Percentiles rank a stretch among this genome's conserved stretches.
Conservation (phyloP, 2,329 filamentous ascomycete genomes). For the Colletotrichum echinochloae region DNA sequence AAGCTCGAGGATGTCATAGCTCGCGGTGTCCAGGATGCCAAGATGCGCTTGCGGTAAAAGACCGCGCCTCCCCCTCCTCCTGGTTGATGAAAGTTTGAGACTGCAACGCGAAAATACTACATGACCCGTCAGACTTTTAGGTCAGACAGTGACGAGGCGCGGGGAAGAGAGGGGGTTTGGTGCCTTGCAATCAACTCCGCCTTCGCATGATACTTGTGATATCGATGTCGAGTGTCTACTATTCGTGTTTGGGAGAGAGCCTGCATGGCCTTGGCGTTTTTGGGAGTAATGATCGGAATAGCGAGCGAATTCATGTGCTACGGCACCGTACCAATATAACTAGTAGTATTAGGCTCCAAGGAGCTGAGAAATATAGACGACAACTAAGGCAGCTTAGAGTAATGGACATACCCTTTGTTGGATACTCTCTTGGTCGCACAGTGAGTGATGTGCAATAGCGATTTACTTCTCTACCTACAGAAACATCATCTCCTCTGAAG, state of each 20-base stretch:
- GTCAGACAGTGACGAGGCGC: constrained; percentile 26
- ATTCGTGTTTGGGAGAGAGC: constrained; percentile 28
- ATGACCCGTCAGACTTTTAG: constrained; percentile 13
- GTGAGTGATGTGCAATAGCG: not conserved
- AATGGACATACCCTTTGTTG: constrained; percentile 39
- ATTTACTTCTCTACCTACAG: not conserved
- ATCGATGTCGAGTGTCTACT: constrained; percentile 38
- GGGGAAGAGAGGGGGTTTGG: constrained; percentile 14
- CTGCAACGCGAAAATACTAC: constrained; percentile 1
- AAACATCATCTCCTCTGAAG: not conserved
- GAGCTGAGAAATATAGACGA: constrained; percentile 39
- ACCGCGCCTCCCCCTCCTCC: too few species aligned
- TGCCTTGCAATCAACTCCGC: constrained; percentile 32
- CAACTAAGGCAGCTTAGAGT: constrained; percentile 37
- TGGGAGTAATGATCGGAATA: constrained; percentile 36
- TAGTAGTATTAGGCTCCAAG: constrained; percentile 40
- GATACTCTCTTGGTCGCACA: not conserved
- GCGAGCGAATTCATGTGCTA: constrained; percentile 38
- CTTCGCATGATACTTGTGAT: constrained; percentile 37
- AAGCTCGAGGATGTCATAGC: constrained; percentile 84
- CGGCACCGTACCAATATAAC: constrained; percentile 37
- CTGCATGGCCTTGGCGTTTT: constrained; percentile 39
- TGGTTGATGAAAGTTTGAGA: not conserved
- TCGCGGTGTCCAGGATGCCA: constrained; percentile 80
- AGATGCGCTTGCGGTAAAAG: constrained; percentile 74